Percentiles rank a stretch among this genome's conserved stretches.
Conservation (phyloP, 805 yeast species). For the Kluyveromyces starmeri region DNA sequence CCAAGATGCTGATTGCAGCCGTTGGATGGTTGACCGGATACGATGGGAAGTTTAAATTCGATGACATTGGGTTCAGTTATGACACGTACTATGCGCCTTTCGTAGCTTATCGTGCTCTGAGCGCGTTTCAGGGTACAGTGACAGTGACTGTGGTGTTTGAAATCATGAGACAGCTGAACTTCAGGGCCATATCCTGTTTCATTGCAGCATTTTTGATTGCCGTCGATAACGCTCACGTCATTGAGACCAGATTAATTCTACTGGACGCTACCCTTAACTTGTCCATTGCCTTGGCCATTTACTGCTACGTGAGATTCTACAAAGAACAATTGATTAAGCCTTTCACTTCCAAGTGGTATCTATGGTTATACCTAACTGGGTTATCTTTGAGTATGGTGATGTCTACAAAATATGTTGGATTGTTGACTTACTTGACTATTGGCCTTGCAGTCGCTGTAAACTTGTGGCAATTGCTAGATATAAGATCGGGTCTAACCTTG, state of each 20-base stretch:
- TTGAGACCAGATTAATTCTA: constrained; percentile 83
- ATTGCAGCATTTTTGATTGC: constrained; percentile 68
- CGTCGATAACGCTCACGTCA: constrained; percentile 83
- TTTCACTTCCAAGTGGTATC: constrained; percentile 70
- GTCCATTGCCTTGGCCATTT: constrained; percentile 74
- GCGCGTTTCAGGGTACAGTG: constrained; percentile 72
- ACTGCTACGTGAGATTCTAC: constrained; percentile 70
- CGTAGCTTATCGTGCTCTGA: constrained; percentile 67
- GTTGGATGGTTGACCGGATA: constrained; percentile 87
- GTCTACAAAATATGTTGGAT: constrained; percentile 94
- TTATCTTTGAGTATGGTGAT: constrained; percentile 82
- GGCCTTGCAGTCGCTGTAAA: constrained; percentile 83
- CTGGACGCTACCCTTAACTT: constrained; percentile 84
- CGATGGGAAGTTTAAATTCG: constrained; percentile 87
- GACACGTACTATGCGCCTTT: constrained; percentile 76
- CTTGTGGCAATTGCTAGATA: constrained; percentile 79
- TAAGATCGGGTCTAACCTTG: constrained; percentile 53
- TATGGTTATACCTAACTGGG: constrained; percentile 81
- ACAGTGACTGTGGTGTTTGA: constrained; percentile 78
- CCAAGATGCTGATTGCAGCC: constrained; percentile 82
- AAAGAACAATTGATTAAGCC: constrained; percentile 55
- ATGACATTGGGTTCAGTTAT: constrained; percentile 78
- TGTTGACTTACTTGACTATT: constrained; percentile 77
- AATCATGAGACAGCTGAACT: constrained; percentile 79
- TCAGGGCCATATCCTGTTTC: constrained; percentile 69